Base-by-base conservation (phyloP, 1,284 basidiomycete species). In the Ustilago lituana region DNA sequence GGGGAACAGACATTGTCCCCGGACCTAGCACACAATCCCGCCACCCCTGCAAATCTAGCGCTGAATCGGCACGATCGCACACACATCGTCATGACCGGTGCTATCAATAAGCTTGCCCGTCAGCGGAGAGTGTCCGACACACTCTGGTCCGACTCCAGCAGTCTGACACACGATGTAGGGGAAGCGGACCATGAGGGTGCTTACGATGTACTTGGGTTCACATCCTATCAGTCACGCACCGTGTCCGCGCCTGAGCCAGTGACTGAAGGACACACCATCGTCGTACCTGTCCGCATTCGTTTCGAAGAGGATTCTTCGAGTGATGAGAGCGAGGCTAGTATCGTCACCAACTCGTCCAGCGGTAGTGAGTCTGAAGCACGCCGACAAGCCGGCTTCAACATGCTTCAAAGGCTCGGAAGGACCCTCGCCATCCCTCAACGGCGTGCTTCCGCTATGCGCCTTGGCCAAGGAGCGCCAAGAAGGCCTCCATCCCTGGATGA, bases 241-340 rank as follows among this genome's bases (percentile, higher is more conserved):
- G 27, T 23, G 4, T 24, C 22, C 11, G 7, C 35, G 5, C 24
- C 39, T 22, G 20, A 12, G n/a, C 20, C 9, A 7, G 36, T 26
- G 12, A 20, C 36, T 6, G 49, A 57, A 20, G 52, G 43, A 4
- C 43, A 54, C 35, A 53, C 40, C 26, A 37, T 61, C n/a, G 58
- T 57, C 4, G 10, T 67, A 2, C 64, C 58, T 1, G 35, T 67
- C 3, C 48, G 45, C 17, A 52, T 67, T 12, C 47, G 57, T 2
- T 33, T 61, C 46, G 64, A 67, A 27, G 58, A 67, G 11, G 64
- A 67, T 32, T 61, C 58, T 0, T 67, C 58, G 1, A 61, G 53
- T 33, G 64, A 67, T 24, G 58, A 67, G 23, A 61, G 64, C 49
- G 58, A 61, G 19, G 37, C 39, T 15, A 55, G 57, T 27, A 23